Percentiles rank a stretch among this genome's conserved stretches.
Evolutionary conservation across 73 alveolate species (phyloP).

Genomic region (Breviolum minutum): DNA sequence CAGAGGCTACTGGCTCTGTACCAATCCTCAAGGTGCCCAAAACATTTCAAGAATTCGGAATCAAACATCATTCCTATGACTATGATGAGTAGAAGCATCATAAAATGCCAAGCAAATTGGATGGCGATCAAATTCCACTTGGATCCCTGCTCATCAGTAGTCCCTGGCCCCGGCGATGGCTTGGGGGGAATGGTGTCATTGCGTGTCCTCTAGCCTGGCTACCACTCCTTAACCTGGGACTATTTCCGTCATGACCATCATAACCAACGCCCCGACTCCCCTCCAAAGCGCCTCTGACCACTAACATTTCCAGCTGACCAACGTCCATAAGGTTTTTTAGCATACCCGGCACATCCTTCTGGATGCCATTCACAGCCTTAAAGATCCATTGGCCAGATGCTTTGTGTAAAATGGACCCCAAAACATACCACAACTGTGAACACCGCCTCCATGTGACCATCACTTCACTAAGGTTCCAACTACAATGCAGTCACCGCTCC

Average conservation of each 20-base stretch:
- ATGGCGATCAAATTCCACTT: not conserved
- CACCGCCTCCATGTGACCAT: too few relatives aligned
- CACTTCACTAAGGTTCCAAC: not conserved
- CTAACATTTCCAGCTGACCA: constrained; percentile 52
- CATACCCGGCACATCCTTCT: constrained; percentile 79
- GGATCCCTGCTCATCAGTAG: constrained; percentile 38
- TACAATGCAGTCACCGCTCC: constrained; percentile 95
- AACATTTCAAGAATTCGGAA: not conserved
- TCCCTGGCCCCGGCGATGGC: not conserved
- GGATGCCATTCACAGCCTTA: constrained; percentile 86
- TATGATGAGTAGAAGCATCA: not conserved
- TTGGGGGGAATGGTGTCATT: not conserved
- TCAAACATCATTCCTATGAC: not conserved
- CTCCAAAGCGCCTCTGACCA: constrained; percentile 35
- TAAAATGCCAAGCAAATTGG: not conserved
- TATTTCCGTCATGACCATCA: not conserved
- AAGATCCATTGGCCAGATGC: not conserved
- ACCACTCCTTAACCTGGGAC: too few relatives aligned
- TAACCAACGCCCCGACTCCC: not conserved
- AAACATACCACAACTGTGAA: too few relatives aligned
- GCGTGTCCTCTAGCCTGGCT: not conserved
- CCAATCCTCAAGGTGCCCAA: constrained; percentile 13
- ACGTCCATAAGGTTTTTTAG: constrained; percentile 36
- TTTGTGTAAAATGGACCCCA: not conserved
- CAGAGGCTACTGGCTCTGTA: constrained; percentile 91